Base-by-base conservation (phyloP, 1,284 basidiomycete species). In the Puccinia brachypodii region DNA sequence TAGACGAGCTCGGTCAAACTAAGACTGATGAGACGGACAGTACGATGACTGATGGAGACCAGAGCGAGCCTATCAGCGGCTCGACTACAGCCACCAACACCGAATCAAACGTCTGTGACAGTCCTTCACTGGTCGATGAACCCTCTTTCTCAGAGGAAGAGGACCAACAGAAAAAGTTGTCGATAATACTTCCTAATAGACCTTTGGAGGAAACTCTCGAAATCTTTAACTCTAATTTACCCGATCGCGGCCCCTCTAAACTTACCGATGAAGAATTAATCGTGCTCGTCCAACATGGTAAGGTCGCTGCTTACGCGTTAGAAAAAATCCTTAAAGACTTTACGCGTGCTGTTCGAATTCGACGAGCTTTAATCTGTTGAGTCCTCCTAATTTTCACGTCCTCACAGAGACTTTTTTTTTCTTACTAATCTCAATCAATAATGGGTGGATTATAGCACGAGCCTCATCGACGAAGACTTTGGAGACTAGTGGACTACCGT, bases 211-310 rank as follows among this genome's bases (percentile, higher is more conserved):
- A 72, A 85, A 86, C 19, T 85, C 86, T 71, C 14, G 90, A 92
- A n/a, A 90, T 98, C 78, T 95, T 93, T 84, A 94, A 94, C 85
- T 73, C 69, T 28, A 38, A 31, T 19, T 92, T 92, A 82, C 93
- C 92, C 0, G 88, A 89, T 11, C 38, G 38, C 78, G 88, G 88
- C 31, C 86, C 87, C 28, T 85, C 87, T 82, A 88, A 91, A 84
- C 88, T 99, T 84, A 93, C 91, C 72, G 95, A 99, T 85, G 96
- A 99, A 86, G 96, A 99, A 87, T 89, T 99, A 77, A 92, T 99
- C 78, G 83, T 95, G 78, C 89, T 99, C 40, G 91, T 92, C 11
- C 94, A 98, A 88, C 92, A 92, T 84, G 95, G 95, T 74, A 97
- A 96, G 90, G 93, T 99, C 83, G 92, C 94, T 0, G 90, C 94